Conservation (phyloP, 2,329 filamentous ascomycete genomes). For the Aspergillus sp. region DNA sequence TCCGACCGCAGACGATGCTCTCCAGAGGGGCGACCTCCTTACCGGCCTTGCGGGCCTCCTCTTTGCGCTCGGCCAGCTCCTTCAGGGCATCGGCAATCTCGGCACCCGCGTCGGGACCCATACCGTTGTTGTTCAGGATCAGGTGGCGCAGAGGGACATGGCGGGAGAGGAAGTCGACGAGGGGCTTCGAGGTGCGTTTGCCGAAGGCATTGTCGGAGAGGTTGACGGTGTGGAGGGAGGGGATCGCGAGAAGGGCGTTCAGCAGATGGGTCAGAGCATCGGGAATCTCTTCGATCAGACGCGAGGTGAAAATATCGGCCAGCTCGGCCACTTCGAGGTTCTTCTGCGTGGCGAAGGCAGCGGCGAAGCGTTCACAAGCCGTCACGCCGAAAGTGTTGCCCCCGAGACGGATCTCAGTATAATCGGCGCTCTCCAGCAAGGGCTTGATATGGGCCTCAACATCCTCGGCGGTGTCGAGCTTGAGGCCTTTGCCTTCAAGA, state of each 20-base stretch:
- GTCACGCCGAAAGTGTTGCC: slow-evolving; percentile 92
- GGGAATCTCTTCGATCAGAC: slow-evolving; percentile 90
- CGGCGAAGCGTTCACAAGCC: slow-evolving; percentile 80
- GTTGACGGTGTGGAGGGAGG: slow-evolving; percentile 86
- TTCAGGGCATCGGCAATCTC: slow-evolving; percentile 85
- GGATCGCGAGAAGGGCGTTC: slow-evolving; percentile 80
- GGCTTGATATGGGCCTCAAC: slow-evolving; percentile 79
- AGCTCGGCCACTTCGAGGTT: slow-evolving; percentile 79
- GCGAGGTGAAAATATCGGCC: slow-evolving; percentile 95
- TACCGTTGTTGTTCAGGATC: slow-evolving; percentile 96
- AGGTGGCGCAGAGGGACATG: slow-evolving; percentile 91
- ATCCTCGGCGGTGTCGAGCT: slow-evolving; percentile 85
- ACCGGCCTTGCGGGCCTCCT: slow-evolving; percentile 60
- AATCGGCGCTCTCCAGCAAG: slow-evolving; percentile 67
- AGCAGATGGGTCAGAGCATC: slow-evolving; percentile 82
- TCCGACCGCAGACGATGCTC: slow-evolving; percentile 96
- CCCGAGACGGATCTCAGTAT: slow-evolving; percentile 77
- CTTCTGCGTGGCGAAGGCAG: slow-evolving; percentile 81
- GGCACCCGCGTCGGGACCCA: slow-evolving; percentile 87
- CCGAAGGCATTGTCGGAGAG: slow-evolving; percentile 98
- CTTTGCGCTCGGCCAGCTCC: slow-evolving; percentile 80
- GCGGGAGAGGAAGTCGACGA: slow-evolving; percentile 85
- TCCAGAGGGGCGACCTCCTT: slow-evolving; percentile 80
- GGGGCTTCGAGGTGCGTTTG: slow-evolving; percentile 87
- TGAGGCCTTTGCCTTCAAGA: slow-evolving; percentile 86